Conservation (phyloP, 257 asterid species). For the Plectranthus barbatus region DNA sequence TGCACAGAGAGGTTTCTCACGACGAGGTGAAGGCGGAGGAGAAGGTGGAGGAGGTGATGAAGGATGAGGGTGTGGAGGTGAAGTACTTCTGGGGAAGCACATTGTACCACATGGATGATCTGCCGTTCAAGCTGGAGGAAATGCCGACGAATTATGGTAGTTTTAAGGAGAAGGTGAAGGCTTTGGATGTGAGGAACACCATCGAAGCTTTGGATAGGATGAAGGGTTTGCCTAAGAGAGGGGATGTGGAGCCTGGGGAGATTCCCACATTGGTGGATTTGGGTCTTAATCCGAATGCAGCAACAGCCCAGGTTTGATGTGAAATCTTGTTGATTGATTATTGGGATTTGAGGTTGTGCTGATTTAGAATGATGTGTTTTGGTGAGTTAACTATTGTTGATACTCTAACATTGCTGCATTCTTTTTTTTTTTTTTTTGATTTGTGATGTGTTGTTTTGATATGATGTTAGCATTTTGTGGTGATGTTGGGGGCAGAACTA, state of each 20-base stretch:
- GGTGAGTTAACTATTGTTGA: background rate
- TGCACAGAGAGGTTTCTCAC: constrained; percentile 72
- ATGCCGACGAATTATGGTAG: constrained; percentile 92
- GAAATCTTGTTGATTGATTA: background rate
- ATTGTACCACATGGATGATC: constrained; percentile 86
- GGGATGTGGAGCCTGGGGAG: constrained; percentile 86
- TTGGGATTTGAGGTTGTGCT: background rate
- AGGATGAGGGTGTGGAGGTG: constrained; percentile 85
- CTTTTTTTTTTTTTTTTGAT: background rate
- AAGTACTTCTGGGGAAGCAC: constrained; percentile 98
- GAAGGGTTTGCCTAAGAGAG: constrained; percentile 74
- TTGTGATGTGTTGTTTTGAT: background rate
- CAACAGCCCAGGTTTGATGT: constrained; percentile 48
- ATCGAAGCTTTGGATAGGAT: constrained; percentile 70
- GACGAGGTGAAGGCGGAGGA: constrained; percentile 88
- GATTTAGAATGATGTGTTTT: background rate
- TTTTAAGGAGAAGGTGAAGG: constrained; percentile 70
- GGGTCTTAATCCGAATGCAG: constrained; percentile 71
- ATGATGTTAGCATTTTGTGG: background rate
- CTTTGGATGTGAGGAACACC: constrained; percentile 76
- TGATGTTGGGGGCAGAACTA: too few relatives aligned
- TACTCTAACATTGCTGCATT: background rate
- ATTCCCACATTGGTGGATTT: constrained; percentile 80
- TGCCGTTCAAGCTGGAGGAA: constrained; percentile 71
- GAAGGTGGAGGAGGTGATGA: constrained; percentile 69